A percentile compares a stretch with the other conserved stretches of the same genome.
Evolutionary conservation across 257 asterid species (phyloP).

Genomic region (Capsicum rhomboideum): DNA sequence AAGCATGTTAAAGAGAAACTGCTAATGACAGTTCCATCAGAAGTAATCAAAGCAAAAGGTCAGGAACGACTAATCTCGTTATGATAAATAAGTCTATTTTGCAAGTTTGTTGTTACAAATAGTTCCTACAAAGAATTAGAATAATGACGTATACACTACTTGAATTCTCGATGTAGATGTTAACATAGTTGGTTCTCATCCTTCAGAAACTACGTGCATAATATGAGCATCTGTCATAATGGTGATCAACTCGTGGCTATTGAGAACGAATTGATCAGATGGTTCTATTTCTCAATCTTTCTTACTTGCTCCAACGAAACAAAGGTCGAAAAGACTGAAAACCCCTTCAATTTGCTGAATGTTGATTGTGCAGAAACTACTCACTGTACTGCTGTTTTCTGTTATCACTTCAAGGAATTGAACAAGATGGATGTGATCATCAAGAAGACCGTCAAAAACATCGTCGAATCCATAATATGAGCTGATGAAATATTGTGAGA

Average conservation of each 20-base stretch:
- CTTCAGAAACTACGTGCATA: background rate
- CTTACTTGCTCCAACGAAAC: background rate
- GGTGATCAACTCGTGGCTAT: background rate
- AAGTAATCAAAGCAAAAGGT: too few relatives aligned
- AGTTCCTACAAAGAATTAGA: too few relatives aligned
- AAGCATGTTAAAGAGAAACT: background rate
- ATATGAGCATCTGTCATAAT: background rate
- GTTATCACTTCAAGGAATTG: slow-evolving; percentile 20
- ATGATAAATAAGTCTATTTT: background rate
- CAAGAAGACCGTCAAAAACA: slow-evolving; percentile 24
- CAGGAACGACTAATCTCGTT: background rate
- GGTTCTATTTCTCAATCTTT: background rate
- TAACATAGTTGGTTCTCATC: background rate
- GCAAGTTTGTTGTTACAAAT: background rate
- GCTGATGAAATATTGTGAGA: slow-evolving; percentile 53
- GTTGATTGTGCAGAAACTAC: background rate
- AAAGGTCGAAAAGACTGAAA: background rate
- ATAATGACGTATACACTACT: background rate
- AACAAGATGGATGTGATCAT: slow-evolving; percentile 18
- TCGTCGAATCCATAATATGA: slow-evolving; percentile 14
- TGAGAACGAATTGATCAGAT: background rate
- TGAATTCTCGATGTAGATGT: background rate
- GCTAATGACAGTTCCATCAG: too few relatives aligned
- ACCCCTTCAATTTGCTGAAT: background rate
- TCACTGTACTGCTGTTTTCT: background rate